Conservation (phyloP, 495 filamentous ascomycete species). For the Filosporella fistucella region DNA sequence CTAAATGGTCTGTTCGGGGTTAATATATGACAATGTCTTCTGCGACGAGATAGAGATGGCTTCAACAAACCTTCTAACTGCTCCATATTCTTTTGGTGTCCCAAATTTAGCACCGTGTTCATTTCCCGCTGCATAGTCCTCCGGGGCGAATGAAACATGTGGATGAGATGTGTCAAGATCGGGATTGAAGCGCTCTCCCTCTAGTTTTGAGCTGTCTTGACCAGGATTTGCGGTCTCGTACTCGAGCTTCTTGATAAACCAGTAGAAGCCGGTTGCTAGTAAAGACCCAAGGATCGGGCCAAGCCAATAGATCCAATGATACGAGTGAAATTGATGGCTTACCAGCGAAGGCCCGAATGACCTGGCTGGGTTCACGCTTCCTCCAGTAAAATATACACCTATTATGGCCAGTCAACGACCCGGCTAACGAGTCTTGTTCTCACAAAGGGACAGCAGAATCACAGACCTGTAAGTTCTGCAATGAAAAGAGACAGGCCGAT, state of each 20-base stretch:
- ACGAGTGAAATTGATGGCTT: conserved; percentile 53
- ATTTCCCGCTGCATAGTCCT: conserved; percentile 5
- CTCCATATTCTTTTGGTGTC: conserved; percentile 8
- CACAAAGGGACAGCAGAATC: background rate
- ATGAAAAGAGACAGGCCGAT: conserved; percentile 51
- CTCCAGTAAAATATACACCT: conserved; percentile 67
- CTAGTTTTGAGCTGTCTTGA: conserved; percentile 40
- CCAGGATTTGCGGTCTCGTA: conserved; percentile 76
- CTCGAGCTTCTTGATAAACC: conserved; percentile 59
- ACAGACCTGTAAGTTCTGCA: conserved; percentile 32
- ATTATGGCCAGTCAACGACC: no score
- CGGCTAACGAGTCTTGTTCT: no score
- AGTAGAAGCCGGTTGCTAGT: conserved; percentile 65
- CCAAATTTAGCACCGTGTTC: background rate
- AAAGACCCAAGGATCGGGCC: conserved; percentile 51
- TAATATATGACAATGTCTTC: no score
- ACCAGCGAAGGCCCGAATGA: conserved; percentile 69
- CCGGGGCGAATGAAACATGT: conserved; percentile 10
- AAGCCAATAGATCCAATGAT: conserved; percentile 71
- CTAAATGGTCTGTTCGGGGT: conserved; percentile 8
- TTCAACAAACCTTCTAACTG: conserved; percentile 2
- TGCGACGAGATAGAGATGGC: no score
- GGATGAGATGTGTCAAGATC: conserved; percentile 1
- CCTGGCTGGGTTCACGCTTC: conserved; percentile 69
- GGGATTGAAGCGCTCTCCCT: conserved; percentile 16